Conservation (phyloP, 108 stramenopile genomes). For the Skeletonema potamos region DNA sequence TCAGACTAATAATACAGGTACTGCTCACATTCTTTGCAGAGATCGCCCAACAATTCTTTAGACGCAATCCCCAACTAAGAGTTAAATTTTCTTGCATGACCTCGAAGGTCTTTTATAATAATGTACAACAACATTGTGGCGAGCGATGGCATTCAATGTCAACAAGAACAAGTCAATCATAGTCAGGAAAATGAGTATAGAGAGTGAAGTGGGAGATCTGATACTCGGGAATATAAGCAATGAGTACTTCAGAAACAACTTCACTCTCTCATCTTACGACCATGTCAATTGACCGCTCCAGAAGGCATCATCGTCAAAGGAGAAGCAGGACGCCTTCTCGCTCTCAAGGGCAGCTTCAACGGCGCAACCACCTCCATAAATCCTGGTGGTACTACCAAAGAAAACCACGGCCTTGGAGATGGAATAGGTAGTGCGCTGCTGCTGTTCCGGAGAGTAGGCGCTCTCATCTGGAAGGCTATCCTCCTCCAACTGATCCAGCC, state of each 20-base stretch:
- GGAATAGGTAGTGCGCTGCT: constrained; percentile 22
- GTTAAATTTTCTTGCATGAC: constrained; percentile 26
- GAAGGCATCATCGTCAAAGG: constrained; percentile 39
- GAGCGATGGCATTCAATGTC: not conserved
- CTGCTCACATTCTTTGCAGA: constrained; percentile 7
- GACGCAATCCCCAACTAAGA: constrained; percentile 8
- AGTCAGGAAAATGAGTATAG: not conserved
- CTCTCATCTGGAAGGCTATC: constrained; percentile 4
- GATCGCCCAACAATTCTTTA: constrained; percentile 11
- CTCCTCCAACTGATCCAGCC: not conserved
- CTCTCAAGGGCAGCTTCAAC: constrained; percentile 12
- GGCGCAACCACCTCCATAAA: constrained; percentile 21
- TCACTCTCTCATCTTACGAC: constrained; percentile 27
- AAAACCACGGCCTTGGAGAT: constrained; percentile 44
- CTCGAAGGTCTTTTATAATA: constrained; percentile 8
- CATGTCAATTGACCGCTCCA: constrained; percentile 44
- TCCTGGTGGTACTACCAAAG: constrained; percentile 27
- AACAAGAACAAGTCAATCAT: constrained; percentile 9
- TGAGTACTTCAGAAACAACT: not conserved
- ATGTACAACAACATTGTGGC: not conserved
- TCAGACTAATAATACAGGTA: constrained; percentile 36
- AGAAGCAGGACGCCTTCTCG: not conserved
- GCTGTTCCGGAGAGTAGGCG: not conserved
- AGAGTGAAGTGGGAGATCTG: constrained; percentile 9
- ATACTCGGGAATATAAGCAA: constrained; percentile 27